Percentiles rank a stretch among this genome's conserved stretches.
phyloP scores from a whole-genome alignment of 2,329 filamentous ascomycete species.

The Albophoma yamanashiensis region DNA sequence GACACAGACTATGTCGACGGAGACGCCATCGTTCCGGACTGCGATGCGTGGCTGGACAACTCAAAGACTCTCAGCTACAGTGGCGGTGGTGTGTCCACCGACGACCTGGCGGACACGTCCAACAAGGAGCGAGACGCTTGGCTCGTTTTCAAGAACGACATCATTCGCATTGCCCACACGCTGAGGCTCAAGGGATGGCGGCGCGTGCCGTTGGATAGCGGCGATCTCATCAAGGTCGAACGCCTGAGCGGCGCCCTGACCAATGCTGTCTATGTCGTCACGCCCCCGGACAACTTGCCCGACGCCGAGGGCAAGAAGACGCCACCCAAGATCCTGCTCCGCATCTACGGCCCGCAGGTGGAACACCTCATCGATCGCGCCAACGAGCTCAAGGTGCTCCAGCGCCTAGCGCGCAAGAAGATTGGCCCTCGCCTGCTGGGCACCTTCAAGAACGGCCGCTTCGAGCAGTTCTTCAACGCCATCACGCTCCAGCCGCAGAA shows the following conservation, averaged over 20 bases:
- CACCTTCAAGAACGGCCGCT: constrained; percentile 88
- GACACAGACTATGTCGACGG: constrained; percentile 79
- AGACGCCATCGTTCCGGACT: constrained; percentile 74
- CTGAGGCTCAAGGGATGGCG: constrained; percentile 87
- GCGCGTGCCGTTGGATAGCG: constrained; percentile 61
- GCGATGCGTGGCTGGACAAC: constrained; percentile 80
- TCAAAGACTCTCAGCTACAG: constrained; percentile 75
- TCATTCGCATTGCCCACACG: constrained; percentile 81
- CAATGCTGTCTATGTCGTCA: constrained; percentile 93
- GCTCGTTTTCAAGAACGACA: constrained; percentile 84
- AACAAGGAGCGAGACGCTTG: constrained; percentile 68
- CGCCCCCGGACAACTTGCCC: constrained; percentile 57
- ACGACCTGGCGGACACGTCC: constrained; percentile 32
- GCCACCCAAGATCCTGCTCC: constrained; percentile 65
- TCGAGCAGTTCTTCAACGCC: constrained; percentile 89
- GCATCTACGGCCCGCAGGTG: constrained; percentile 90
- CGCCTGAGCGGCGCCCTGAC: constrained; percentile 85
- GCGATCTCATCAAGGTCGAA: constrained; percentile 58
- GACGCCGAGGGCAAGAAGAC: constrained; percentile 28
- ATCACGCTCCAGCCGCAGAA: constrained; percentile 67
- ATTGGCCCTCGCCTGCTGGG: constrained; percentile 88
- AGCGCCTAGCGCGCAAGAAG: constrained; percentile 77
- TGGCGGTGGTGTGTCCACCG: constrained; percentile 32
- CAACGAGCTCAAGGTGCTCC: constrained; percentile 76
- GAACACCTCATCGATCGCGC: constrained; percentile 94